These are phyloP conservation scores for Candida saitoana DNA, from an alignment of 805 yeast species.

Conservation along the genomic window DNA sequence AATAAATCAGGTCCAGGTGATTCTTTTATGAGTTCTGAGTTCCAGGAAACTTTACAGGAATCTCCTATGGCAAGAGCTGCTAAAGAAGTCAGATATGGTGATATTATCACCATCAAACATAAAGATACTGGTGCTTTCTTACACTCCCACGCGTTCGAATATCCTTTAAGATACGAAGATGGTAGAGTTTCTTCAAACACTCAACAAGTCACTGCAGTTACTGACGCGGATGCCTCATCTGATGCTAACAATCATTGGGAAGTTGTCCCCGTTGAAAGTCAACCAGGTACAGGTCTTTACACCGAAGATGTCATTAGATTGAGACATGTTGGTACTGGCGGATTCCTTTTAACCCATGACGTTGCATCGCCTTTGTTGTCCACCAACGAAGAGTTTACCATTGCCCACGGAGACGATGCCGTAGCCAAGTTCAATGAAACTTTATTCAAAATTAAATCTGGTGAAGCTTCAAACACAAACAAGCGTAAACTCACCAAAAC, in stretches of 20 bases:
- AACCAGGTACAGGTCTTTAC: slow-evolving; percentile 47
- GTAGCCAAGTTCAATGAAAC: slow-evolving; percentile 61
- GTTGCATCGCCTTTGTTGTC: slow-evolving; percentile 92
- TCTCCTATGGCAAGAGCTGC: slow-evolving; percentile 71
- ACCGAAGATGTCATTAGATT: slow-evolving; percentile 77
- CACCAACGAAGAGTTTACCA: slow-evolving; percentile 91
- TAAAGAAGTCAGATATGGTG: slow-evolving; percentile 69
- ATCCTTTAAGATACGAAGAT: slow-evolving; percentile 92
- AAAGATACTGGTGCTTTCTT: slow-evolving; percentile 72
- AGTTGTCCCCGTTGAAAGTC: slow-evolving; percentile 56
- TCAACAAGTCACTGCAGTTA: slow-evolving; percentile 83
- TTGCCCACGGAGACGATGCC: slow-evolving; percentile 60
- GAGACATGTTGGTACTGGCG: slow-evolving; percentile 75
- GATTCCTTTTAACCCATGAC: slow-evolving; percentile 83
- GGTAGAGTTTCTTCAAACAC: slow-evolving; percentile 93
- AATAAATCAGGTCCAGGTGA: slow-evolving; percentile 94
- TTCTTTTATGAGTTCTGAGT: slow-evolving; percentile 87
- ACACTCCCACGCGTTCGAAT: slow-evolving; percentile 74
- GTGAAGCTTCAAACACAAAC: slow-evolving; percentile 35
- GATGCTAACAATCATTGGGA: slow-evolving; percentile 83
- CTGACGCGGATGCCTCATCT: slow-evolving; percentile 33
- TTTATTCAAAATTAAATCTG: slow-evolving; percentile 66
- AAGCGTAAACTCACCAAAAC: slow-evolving; percentile 57
- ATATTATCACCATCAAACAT: slow-evolving; percentile 72
- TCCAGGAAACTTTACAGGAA: slow-evolving; percentile 89